Percentiles rank a stretch among this genome's conserved stretches.
These are phyloP conservation scores for Pisolithus albus DNA, from an alignment of 768 basidiomycete genomes.

Conservation along the genomic window DNA sequence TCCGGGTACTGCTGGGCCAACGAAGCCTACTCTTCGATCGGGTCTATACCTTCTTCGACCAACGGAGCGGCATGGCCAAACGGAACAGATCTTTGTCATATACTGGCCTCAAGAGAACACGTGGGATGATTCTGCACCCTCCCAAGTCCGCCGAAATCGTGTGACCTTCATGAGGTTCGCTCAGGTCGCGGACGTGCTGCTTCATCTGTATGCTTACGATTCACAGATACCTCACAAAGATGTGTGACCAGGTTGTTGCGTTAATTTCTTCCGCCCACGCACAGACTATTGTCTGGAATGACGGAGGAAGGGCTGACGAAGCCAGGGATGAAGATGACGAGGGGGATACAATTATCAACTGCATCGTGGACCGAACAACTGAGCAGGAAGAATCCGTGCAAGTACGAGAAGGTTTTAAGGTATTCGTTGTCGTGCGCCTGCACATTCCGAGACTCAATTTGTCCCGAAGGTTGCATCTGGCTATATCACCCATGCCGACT, in stretches of 20 bases:
- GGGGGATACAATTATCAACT: background rate
- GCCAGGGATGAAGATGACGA: background rate
- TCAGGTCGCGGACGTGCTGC: background rate
- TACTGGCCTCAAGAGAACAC: conserved; percentile 60
- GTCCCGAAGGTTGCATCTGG: conserved; percentile 8
- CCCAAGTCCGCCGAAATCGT: conserved; percentile 44
- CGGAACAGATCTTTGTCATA: conserved; percentile 37
- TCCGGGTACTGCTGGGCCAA: background rate
- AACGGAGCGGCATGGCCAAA: background rate
- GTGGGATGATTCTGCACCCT: conserved; percentile 45
- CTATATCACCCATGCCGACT: conserved; percentile 7
- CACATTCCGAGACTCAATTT: background rate
- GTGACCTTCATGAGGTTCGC: conserved; percentile 56
- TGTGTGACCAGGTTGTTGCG: conserved; percentile 49
- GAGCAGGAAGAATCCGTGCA: conserved; percentile 49
- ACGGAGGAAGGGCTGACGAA: conserved; percentile 1
- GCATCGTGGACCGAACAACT: conserved; percentile 24
- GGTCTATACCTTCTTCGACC: conserved; percentile 40
- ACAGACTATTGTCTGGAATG: conserved; percentile 37
- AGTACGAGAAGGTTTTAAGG: conserved; percentile 39
- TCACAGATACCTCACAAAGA: conserved; percentile 51
- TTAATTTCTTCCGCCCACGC: conserved; percentile 47
- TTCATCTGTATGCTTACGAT: background rate
- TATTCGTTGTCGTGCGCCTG: conserved; percentile 12
- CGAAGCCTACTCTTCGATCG: conserved; percentile 32